These are phyloP conservation scores for Neofusicoccum umdonicola DNA, from an alignment of 2,329 filamentous ascomycete genomes.

Conservation along the genomic window DNA sequence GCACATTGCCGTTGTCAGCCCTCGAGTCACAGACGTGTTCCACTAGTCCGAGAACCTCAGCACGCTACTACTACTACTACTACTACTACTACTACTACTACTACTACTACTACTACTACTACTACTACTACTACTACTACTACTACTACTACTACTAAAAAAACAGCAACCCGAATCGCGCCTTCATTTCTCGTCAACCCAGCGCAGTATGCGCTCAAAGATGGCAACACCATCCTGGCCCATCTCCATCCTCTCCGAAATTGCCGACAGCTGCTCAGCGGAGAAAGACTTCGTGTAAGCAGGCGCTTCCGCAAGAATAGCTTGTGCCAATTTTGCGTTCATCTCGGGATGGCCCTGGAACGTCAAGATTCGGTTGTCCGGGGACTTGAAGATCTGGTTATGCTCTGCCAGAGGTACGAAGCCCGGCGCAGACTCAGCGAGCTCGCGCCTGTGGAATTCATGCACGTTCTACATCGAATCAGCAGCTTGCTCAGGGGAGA, in stretches of 20 bases:
- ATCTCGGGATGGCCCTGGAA: constrained; percentile 18
- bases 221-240: constrained; percentile 4
- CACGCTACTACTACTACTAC: too few relatives aligned
- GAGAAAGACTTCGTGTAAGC: constrained; percentile 1
- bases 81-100: too few relatives aligned
- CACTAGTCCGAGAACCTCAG: too few relatives aligned
- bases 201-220: constrained; percentile 7
- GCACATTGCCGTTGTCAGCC: too few relatives aligned
- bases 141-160: too few relatives aligned
- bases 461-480: constrained; percentile 3
- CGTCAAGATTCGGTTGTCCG: constrained; percentile 13
- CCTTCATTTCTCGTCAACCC: constrained; percentile 8
- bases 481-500: neutral
- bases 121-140: too few relatives aligned
- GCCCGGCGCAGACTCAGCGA: constrained; percentile 4
- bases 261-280: neutral
- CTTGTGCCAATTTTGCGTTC: constrained; percentile 13
- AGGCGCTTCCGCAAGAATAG: constrained; percentile 2
- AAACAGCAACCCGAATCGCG: neutral
- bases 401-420: constrained; percentile 8
- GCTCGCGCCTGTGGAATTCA: constrained; percentile 15
- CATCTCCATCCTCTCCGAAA: constrained; percentile 2
- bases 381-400: constrained; percentile 11
- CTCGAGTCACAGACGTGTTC: too few relatives aligned
- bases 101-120: too few relatives aligned